Evolutionary conservation across 164 flowering plant species (phyloP).

Genomic region (Vitis rupestris): DNA sequence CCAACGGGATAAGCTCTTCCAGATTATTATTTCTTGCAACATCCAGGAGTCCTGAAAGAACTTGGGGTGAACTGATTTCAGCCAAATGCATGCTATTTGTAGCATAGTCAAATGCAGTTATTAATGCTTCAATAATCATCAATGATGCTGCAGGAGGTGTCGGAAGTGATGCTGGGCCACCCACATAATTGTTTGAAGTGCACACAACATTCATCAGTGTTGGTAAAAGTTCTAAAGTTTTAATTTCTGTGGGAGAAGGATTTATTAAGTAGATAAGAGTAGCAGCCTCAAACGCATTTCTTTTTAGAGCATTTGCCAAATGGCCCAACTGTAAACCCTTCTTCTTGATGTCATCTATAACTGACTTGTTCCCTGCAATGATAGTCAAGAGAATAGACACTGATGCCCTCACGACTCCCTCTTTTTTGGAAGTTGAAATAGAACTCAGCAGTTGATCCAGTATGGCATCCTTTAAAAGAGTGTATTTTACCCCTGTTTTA

Average conservation of each 20-base stretch:
- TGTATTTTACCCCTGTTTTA: constrained; percentile 42
- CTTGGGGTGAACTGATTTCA: constrained; percentile 49
- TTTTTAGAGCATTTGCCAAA: constrained; percentile 60
- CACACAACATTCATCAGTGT: constrained; percentile 56
- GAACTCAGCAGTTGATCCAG: constrained; percentile 52
- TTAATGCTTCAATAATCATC: constrained; percentile 66
- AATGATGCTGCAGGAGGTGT: constrained; percentile 71
- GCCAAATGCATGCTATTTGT: constrained; percentile 55
- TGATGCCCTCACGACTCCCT: constrained; percentile 50
- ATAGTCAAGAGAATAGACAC: constrained; percentile 50
- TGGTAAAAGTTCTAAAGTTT: constrained; percentile 61
- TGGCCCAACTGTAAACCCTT: constrained; percentile 51
- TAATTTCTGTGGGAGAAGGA: constrained; percentile 67
- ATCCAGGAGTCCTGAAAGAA: constrained; percentile 49
- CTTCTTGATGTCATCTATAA: constrained; percentile 54
- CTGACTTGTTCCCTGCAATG: constrained; percentile 37
- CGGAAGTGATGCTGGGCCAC: constrained; percentile 20
- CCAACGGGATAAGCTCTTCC: constrained; percentile 54
- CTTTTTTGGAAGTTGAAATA: constrained; percentile 62
- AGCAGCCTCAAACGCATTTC: constrained; percentile 70
- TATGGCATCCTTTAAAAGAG: constrained; percentile 47
- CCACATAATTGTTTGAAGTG: constrained; percentile 33
- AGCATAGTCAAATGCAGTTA: constrained; percentile 59
- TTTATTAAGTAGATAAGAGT: constrained; percentile 60
- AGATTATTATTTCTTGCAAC: constrained; percentile 31